Percentiles rank a stretch among this genome's conserved stretches.
Evolutionary conservation across 2,329 filamentous ascomycete genomes (phyloP).

Genomic region (Fusarium secorum): DNA sequence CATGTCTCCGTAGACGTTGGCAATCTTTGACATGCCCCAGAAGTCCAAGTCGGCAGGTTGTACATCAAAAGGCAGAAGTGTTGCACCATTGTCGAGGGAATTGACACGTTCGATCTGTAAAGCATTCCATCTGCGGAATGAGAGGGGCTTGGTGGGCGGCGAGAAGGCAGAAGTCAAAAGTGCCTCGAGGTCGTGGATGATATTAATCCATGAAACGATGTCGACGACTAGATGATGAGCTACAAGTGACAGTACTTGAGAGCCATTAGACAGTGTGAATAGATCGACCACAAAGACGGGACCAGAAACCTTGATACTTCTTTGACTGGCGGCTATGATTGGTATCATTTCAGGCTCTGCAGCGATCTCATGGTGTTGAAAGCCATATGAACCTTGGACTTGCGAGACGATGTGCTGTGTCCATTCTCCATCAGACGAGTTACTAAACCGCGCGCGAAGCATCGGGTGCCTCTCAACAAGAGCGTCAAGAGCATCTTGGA

Average conservation of each 20-base stretch:
- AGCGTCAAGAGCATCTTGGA: slow-evolving; percentile 35
- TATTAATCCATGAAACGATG: slow-evolving; percentile 55
- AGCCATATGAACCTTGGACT: slow-evolving; percentile 24
- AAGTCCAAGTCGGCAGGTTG: slow-evolving; percentile 17
- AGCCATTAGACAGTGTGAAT: neutral
- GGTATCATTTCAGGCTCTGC: neutral
- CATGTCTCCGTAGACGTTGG: slow-evolving; percentile 22
- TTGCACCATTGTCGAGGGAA: neutral
- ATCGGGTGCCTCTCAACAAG: slow-evolving; percentile 47
- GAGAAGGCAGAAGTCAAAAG: slow-evolving; percentile 41
- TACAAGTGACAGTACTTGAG: slow-evolving; percentile 43
- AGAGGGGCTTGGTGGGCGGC: slow-evolving; percentile 33
- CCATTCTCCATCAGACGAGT: slow-evolving; percentile 13
- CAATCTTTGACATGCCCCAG: slow-evolving; percentile 24
- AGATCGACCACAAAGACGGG: slow-evolving; percentile 13
- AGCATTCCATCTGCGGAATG: slow-evolving; percentile 51
- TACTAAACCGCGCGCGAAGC: slow-evolving; percentile 47
- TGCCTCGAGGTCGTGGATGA: slow-evolving; percentile 54
- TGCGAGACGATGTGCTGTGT: slow-evolving; percentile 38
- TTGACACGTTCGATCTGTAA: slow-evolving; percentile 46
- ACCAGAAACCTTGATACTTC: neutral
- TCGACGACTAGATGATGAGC: slow-evolving; percentile 53
- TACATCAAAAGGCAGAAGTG: slow-evolving; percentile 7
- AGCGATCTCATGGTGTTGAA: slow-evolving; percentile 27
- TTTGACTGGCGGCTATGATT: slow-evolving; percentile 2